Conservation (phyloP, 805 yeast genomes). For the Starmerella vitae region DNA sequence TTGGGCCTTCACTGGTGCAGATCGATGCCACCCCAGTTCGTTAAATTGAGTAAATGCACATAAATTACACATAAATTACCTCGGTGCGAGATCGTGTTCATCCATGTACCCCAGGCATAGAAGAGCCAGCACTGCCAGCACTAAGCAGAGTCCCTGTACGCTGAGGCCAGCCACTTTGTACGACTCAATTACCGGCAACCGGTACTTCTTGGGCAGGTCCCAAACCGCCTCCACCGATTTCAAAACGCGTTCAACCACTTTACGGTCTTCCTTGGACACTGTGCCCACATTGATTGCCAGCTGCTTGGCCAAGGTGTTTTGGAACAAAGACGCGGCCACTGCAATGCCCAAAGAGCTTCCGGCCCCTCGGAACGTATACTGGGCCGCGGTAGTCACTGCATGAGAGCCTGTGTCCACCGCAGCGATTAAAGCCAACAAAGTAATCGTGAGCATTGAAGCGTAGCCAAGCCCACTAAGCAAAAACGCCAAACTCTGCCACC, state of each 20-base stretch:
- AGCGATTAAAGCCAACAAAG: conserved; percentile 61
- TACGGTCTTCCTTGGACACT: conserved; percentile 28
- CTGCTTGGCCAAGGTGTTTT: conserved; percentile 31
- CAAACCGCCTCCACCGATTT: conserved; percentile 40
- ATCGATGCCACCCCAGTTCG: conserved; percentile 73
- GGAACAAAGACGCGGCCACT: conserved; percentile 53
- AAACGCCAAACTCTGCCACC: conserved; percentile 30
- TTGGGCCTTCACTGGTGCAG: conserved; percentile 60
- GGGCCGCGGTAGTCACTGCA: conserved; percentile 80
- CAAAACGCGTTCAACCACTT: conserved; percentile 32
- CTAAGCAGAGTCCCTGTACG: conserved; percentile 36
- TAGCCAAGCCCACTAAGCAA: conserved; percentile 51
- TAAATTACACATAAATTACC: neutral
- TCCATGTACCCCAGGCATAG: conserved; percentile 35
- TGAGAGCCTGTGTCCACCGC: conserved; percentile 57
- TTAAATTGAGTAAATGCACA: neutral
- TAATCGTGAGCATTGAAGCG: conserved; percentile 54
- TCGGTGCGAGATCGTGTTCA: conserved; percentile 33
- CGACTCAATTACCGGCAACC: conserved; percentile 31
- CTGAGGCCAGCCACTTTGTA: conserved; percentile 39
- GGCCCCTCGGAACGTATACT: conserved; percentile 73
- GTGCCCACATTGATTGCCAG: conserved; percentile 25
- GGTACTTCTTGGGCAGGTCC: conserved; percentile 35
- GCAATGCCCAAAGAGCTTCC: conserved; percentile 80
- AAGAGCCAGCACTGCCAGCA: conserved; percentile 33